Evolutionary conservation across 192 early-diverging fungal species (phyloP).

Genomic region (Oehlia diaphana): DNA sequence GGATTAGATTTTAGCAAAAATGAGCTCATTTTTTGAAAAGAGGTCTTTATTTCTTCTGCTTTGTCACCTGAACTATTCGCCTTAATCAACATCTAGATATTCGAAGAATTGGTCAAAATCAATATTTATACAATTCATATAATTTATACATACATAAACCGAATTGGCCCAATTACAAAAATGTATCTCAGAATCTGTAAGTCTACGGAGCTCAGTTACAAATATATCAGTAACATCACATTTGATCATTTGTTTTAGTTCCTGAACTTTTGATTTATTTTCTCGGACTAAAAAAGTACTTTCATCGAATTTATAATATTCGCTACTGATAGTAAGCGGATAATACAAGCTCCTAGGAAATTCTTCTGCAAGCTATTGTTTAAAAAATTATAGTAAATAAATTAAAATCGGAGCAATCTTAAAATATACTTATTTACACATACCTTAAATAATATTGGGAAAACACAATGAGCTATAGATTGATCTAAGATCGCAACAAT

Average conservation of each 20-base stretch:
- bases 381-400: neutral
- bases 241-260: slow-evolving; percentile 38
- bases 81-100: slow-evolving; percentile 19
- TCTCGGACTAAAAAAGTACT: neutral
- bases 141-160: slow-evolving; percentile 1
- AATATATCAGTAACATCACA: slow-evolving; percentile 59
- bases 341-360: slow-evolving; percentile 70
- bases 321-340: slow-evolving; percentile 68
- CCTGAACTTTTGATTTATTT: slow-evolving; percentile 33
- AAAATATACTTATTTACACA: neutral
- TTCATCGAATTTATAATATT: slow-evolving; percentile 61
- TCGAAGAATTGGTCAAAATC: neutral
- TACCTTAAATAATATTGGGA: slow-evolving; percentile 52
- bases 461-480: slow-evolving; percentile 45
- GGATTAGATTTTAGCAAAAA: slow-evolving; percentile 49
- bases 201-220: slow-evolving; percentile 60
- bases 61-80: slow-evolving; percentile 26
- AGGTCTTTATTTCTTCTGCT: slow-evolving; percentile 36
- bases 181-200: slow-evolving; percentile 69
- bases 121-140: neutral
- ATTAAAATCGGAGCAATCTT: neutral
- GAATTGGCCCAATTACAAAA: slow-evolving; percentile 61
- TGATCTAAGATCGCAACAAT: slow-evolving; percentile 72
- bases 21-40: slow-evolving; percentile 55
- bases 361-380: slow-evolving; percentile 53